phyloP scores from a whole-genome alignment of 768 basidiomycete genomes.

The Hortiboletus flavorubellus region DNA sequence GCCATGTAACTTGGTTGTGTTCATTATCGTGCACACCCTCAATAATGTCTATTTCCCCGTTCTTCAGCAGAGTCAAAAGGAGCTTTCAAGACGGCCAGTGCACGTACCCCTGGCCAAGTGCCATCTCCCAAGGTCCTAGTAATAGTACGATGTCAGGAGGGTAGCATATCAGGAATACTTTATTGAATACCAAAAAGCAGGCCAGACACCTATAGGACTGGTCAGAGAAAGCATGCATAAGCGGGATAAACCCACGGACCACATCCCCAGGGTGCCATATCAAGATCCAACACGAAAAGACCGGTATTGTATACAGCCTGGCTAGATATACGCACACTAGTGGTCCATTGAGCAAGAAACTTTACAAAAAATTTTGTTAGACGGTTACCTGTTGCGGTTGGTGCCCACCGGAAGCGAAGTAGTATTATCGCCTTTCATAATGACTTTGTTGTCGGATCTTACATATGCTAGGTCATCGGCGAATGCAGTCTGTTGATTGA shows the following conservation, averaged over 20 bases:
- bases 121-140: slow-evolving; percentile 43
- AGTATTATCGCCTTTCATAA: slow-evolving; percentile 77
- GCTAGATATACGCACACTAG: slow-evolving; percentile 76
- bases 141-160: slow-evolving; percentile 3
- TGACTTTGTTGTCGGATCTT: slow-evolving; percentile 52
- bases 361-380: neutral
- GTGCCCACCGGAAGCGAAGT: slow-evolving; percentile 51
- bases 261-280: slow-evolving; percentile 86
- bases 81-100: neutral
- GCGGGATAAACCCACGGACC: slow-evolving; percentile 37
- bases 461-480: slow-evolving; percentile 53
- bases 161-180: neutral
- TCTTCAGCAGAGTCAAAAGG: slow-evolving; percentile 36
- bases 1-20: slow-evolving; percentile 84
- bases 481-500: slow-evolving; percentile 53
- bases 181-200: slow-evolving; percentile 64
- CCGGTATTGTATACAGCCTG: slow-evolving; percentile 65
- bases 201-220: slow-evolving; percentile 62
- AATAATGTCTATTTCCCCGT: slow-evolving; percentile 79
- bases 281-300: slow-evolving; percentile 79
- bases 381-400: slow-evolving; percentile 55
- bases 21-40: slow-evolving; percentile 84
- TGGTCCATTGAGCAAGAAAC: neutral
- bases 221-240: slow-evolving; percentile 2
- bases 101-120: slow-evolving; percentile 61